A percentile compares a stretch with the other conserved stretches of the same genome.
These are phyloP conservation scores for Melanogaster broomeanus DNA, from an alignment of 768 basidiomycete genomes.

Conservation along the genomic window DNA sequence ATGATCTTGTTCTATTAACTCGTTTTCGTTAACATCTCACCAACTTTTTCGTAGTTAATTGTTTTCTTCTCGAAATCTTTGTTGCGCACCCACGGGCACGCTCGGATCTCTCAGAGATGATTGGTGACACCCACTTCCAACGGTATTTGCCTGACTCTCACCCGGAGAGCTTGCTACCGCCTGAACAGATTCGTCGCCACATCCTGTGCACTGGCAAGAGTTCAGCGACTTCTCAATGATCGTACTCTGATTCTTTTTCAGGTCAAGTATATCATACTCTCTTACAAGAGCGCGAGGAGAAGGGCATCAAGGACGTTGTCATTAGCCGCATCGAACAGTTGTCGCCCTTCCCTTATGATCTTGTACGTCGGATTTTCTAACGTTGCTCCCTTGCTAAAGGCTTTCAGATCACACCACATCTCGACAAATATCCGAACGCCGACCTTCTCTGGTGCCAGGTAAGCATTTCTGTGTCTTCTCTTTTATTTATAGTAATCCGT, in stretches of 20 bases:
- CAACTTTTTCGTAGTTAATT: slow-evolving; percentile 58
- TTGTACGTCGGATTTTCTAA: slow-evolving; percentile 48
- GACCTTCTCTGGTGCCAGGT: slow-evolving; percentile 92
- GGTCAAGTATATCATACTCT: slow-evolving; percentile 96
- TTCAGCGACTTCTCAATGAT: neutral
- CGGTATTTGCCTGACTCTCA: slow-evolving; percentile 89
- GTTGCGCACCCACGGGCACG: slow-evolving; percentile 93
- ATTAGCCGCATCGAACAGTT: slow-evolving; percentile 95
- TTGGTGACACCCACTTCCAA: slow-evolving; percentile 86
- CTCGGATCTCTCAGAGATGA: slow-evolving; percentile 86
- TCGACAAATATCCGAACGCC: slow-evolving; percentile 97
- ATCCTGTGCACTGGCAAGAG: slow-evolving; percentile 79
- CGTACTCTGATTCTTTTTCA: slow-evolving; percentile 20
- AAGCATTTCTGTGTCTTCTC: neutral
- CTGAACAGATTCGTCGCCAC: slow-evolving; percentile 89
- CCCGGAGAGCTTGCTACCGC: slow-evolving; percentile 66
- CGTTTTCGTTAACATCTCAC: neutral
- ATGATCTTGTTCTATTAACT: slow-evolving; percentile 21
- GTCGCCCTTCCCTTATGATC: slow-evolving; percentile 96
- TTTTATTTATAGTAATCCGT: slow-evolving; percentile 3
- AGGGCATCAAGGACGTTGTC: slow-evolving; percentile 88
- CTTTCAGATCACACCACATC: slow-evolving; percentile 79
- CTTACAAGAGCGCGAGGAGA: slow-evolving; percentile 86
- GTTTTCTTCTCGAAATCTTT: slow-evolving; percentile 97
- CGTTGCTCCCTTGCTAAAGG: slow-evolving; percentile 3